Conservation (phyloP, 148 eudicot species). For the Rhododendron kiyosumense region DNA sequence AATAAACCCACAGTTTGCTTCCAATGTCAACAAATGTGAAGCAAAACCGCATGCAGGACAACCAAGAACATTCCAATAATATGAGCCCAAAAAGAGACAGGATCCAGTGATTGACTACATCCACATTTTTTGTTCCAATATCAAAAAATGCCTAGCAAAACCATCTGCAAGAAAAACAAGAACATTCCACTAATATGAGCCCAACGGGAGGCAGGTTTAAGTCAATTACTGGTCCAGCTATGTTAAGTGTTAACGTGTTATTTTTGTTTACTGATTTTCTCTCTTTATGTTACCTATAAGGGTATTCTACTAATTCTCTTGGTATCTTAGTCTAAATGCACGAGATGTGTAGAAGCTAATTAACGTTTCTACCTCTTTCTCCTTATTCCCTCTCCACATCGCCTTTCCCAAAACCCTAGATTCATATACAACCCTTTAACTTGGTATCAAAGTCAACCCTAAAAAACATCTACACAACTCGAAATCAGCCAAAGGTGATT, state of each 20-base stretch:
- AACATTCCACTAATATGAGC: background rate
- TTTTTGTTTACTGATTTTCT: background rate
- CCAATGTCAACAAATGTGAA: background rate
- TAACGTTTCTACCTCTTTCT: no score
- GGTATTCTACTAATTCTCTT: background rate
- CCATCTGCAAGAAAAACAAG: background rate
- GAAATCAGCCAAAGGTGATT: no score
- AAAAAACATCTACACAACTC: no score
- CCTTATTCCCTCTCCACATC: no score
- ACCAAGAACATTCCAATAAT: background rate
- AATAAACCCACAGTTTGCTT: background rate
- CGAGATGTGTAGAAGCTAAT: no score
- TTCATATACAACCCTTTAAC: no score
- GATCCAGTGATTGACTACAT: background rate
- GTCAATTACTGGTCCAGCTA: background rate
- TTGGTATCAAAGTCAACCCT: no score
- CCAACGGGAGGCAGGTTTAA: background rate
- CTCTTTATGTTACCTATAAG: background rate
- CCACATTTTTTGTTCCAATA: background rate
- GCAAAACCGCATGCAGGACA: background rate
- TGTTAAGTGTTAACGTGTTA: background rate
- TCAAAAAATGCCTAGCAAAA: background rate
- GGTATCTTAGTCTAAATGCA: background rate
- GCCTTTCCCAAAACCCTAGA: no score
- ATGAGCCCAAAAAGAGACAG: background rate